These are phyloP conservation scores for Pythium vanterpoolii DNA, from an alignment of 352 stramenopile genomes.

Conservation along the genomic window DNA sequence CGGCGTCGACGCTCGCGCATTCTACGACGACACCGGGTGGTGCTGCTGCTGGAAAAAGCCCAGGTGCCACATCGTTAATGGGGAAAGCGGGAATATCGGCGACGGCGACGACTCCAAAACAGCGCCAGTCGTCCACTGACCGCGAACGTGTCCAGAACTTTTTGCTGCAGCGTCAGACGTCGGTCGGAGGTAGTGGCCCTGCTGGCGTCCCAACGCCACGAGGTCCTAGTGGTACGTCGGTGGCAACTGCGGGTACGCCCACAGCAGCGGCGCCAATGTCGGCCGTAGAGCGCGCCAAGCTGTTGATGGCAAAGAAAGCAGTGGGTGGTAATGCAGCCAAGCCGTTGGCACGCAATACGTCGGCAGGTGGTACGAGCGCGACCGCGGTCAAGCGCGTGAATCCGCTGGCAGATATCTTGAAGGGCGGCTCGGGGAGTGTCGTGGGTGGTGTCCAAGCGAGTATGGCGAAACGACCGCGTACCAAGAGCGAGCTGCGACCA, in stretches of 20 bases:
- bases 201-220: conserved; percentile 4
- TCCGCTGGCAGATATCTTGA: conserved; percentile 73
- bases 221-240: neutral
- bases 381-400: conserved; percentile 68
- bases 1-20: conserved; percentile 1
- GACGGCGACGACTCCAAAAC: conserved; percentile 38
- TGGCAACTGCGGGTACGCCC: neutral
- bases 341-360: conserved; percentile 18
- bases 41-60: neutral
- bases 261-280: conserved; percentile 38
- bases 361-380: neutral
- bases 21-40: conserved; percentile 15
- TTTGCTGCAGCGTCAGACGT: conserved; percentile 45
- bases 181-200: conserved; percentile 3
- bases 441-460: conserved; percentile 48
- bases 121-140: conserved; percentile 44
- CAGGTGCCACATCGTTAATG: neutral
- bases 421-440: conserved; percentile 61
- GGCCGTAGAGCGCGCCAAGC: conserved; percentile 67
- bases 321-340: conserved; percentile 15
- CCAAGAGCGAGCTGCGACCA: conserved; percentile 59
- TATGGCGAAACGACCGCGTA: conserved; percentile 55
- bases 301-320: conserved; percentile 76
- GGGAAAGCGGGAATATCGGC: conserved; percentile 8
- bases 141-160: conserved; percentile 66